A percentile compares a stretch with the other conserved stretches of the same genome.
Evolutionary conservation across 305 asterid species (phyloP).

Genomic region (Ilex paraguariensis): DNA sequence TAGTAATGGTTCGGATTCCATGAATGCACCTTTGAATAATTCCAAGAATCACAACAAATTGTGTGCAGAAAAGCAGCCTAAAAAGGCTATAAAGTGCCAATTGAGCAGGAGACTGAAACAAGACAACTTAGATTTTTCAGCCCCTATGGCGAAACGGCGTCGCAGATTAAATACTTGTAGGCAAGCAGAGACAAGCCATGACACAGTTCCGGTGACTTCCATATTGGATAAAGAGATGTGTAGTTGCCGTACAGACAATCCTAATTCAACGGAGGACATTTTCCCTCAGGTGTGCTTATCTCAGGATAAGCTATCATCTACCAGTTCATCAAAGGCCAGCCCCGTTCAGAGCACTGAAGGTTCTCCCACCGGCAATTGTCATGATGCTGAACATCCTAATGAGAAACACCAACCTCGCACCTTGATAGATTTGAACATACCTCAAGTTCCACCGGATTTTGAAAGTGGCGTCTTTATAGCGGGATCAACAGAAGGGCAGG

Average conservation of each 20-base stretch:
- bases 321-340: constrained; percentile 44
- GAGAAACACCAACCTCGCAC: constrained; percentile 27
- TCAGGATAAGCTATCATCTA: constrained; percentile 39
- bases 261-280: constrained; percentile 19
- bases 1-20: constrained; percentile 9
- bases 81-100: constrained; percentile 20
- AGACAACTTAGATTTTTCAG: constrained; percentile 17
- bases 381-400: constrained; percentile 16
- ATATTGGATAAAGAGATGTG: constrained; percentile 31
- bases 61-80: constrained; percentile 22
- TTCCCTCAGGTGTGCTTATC: constrained; percentile 21
- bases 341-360: constrained; percentile 35
- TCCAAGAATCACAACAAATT: constrained; percentile 13
- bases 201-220: constrained; percentile 15
- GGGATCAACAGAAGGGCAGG: constrained; percentile 22
- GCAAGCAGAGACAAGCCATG: constrained; percentile 18
- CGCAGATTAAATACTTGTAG: constrained; percentile 27
- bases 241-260: constrained; percentile 16
- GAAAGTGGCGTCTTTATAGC: constrained; percentile 29
- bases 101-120: constrained; percentile 28
- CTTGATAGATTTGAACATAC: constrained; percentile 59
- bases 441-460: constrained; percentile 37
- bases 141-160: constrained; percentile 33
- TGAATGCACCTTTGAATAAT: constrained; percentile 16
- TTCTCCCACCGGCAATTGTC: constrained; percentile 9